Evolutionary conservation across 225 moss, liverwort and hornwort species (phyloP).

Genomic region (Pseudoscleropodium purum): DNA sequence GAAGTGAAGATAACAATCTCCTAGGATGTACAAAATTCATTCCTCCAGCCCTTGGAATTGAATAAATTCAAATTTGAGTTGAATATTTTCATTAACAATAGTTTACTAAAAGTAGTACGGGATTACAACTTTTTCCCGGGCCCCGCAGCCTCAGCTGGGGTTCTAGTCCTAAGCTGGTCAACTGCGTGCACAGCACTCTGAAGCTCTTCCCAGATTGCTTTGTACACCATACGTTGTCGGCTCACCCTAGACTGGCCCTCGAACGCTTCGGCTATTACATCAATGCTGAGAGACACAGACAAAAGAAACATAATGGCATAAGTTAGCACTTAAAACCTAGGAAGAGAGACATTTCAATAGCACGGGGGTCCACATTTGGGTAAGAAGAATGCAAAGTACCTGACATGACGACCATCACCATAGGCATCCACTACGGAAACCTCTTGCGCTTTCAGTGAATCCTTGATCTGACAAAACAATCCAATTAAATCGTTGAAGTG

Average conservation of each 20-base stretch:
- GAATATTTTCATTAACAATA: background rate
- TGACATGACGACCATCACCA: slow-evolving; percentile 94
- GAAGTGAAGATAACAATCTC: background rate
- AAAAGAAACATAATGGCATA: background rate
- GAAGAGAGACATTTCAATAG: background rate
- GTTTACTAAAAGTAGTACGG: background rate
- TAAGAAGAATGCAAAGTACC: slow-evolving; percentile 16
- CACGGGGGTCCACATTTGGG: background rate
- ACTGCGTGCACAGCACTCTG: slow-evolving; percentile 88
- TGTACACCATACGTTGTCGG: slow-evolving; percentile 90
- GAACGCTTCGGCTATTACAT: slow-evolving; percentile 79
- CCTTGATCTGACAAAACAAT: slow-evolving; percentile 50
- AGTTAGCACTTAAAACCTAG: background rate
- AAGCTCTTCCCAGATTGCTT: slow-evolving; percentile 95
- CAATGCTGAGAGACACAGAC: slow-evolving; percentile 45
- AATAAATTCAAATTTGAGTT: background rate
- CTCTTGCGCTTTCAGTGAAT: slow-evolving; percentile 63
- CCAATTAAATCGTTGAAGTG: background rate
- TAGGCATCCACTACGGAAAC: slow-evolving; percentile 84
- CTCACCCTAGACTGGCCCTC: slow-evolving; percentile 86
- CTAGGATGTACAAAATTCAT: background rate
- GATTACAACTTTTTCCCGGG: slow-evolving; percentile 30
- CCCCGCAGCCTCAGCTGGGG: slow-evolving; percentile 61
- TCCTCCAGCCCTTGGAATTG: background rate
- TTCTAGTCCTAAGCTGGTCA: slow-evolving; percentile 73